phyloP scores from a whole-genome alignment of 2,329 filamentous ascomycete species.

The Trichophyton verrucosum region DNA sequence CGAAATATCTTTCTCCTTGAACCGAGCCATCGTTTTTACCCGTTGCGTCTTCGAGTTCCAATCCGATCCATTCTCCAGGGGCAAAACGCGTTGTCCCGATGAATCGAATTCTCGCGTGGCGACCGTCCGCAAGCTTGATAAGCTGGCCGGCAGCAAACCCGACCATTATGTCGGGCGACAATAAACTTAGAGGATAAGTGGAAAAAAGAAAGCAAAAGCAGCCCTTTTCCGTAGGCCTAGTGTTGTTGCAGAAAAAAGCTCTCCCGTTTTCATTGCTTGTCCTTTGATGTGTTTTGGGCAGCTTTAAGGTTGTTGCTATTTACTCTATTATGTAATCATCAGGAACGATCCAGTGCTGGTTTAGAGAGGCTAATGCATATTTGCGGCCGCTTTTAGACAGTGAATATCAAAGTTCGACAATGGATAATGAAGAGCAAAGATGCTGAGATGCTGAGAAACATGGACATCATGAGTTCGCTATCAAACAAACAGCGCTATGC shows the following conservation, averaged over 20 bases:
- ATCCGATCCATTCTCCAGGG: conserved; percentile 72
- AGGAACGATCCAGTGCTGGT: not conserved
- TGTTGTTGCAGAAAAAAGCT: not conserved
- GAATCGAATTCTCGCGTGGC: conserved; percentile 66
- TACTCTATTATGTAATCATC: not conserved
- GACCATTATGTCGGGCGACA: conserved; percentile 18
- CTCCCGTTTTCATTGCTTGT: not conserved
- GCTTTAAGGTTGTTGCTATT: conserved; percentile 2
- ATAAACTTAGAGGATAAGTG: not conserved
- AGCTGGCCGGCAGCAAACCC: conserved; percentile 50
- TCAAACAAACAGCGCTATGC: not conserved
- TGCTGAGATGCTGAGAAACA: not conserved
- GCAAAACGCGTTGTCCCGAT: conserved; percentile 70
- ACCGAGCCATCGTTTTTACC: conserved; percentile 95
- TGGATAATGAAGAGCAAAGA: not conserved
- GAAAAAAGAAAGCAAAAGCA: not conserved
- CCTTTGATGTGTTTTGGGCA: not conserved
- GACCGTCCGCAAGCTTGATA: conserved; percentile 67
- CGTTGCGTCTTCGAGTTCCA: conserved; percentile 67
- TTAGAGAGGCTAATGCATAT: not conserved
- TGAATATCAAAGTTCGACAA: not conserved
- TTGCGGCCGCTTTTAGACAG: not conserved
- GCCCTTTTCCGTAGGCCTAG: not conserved
- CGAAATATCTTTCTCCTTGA: conserved; percentile 76
- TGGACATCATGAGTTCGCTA: not conserved